Evolutionary conservation across 441 rosid species (phyloP).

Genomic region (Lepidium campestre): DNA sequence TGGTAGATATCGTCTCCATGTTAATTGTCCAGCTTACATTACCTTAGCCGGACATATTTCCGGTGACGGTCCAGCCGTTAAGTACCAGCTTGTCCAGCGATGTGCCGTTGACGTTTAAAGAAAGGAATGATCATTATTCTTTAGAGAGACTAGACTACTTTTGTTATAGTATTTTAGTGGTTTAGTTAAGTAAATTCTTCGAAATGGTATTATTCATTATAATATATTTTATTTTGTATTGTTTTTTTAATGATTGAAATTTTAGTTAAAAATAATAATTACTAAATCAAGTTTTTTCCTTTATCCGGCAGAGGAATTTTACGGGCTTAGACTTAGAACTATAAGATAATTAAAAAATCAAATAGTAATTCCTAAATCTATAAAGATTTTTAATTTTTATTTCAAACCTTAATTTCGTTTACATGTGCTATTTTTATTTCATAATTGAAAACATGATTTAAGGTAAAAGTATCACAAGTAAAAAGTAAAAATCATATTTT

Average conservation of each 20-base stretch:
- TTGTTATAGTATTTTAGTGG: slow-evolving; percentile 3
- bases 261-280: background rate
- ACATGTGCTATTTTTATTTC: no score
- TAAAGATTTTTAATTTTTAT: no score
- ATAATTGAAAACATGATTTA: no score
- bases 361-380: no score
- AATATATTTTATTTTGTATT: background rate
- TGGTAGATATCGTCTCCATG: slow-evolving; percentile 44
- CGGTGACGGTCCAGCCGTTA: slow-evolving; percentile 23
- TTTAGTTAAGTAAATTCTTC: background rate
- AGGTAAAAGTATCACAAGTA: no score
- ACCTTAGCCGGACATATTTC: slow-evolving; percentile 28
- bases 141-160: background rate
- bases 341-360: no score
- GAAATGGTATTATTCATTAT: background rate
- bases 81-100: slow-evolving; percentile 45
- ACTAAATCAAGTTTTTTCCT: background rate
- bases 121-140: background rate
- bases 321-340: no score
- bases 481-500: no score
- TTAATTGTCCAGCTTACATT: slow-evolving; percentile 60
- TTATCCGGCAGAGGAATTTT: no score
- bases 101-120: slow-evolving; percentile 45
- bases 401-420: no score
- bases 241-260: background rate